Evolutionary conservation across 257 asterid species (phyloP).

Genomic region (Jaltomata sinuosa): DNA sequence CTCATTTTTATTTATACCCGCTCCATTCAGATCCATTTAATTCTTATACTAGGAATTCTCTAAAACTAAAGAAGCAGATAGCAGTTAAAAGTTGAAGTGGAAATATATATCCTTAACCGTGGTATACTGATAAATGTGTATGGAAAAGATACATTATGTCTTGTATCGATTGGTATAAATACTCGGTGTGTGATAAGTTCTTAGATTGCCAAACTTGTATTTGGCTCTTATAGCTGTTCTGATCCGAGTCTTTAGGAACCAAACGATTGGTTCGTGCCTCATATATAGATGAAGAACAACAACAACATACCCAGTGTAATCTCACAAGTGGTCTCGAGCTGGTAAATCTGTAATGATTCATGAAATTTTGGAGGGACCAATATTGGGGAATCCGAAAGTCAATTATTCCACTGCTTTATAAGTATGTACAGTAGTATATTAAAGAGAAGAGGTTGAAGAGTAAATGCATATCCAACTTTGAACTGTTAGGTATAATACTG

Average conservation of each 20-base stretch:
- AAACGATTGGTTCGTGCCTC: background rate
- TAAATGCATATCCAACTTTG: background rate
- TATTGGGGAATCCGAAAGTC: background rate
- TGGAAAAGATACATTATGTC: too few species aligned
- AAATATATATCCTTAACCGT: too few species aligned
- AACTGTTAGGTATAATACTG: background rate
- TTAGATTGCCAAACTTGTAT: background rate
- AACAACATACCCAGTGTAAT: too few species aligned
- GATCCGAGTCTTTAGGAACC: background rate
- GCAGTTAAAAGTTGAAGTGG: too few species aligned
- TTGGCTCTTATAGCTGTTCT: background rate
- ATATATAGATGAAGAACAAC: too few species aligned
- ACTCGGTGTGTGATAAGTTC: background rate
- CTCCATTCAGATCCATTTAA: background rate
- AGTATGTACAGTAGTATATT: background rate
- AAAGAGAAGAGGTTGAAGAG: background rate
- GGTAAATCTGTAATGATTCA: background rate
- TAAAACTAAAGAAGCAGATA: background rate
- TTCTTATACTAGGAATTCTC: background rate
- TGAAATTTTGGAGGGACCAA: background rate
- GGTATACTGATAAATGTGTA: too few species aligned
- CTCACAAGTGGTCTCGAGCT: too few species aligned
- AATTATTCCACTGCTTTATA: background rate
- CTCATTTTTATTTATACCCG: background rate
- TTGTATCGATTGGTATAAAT: too few species aligned